Conservation (phyloP, 805 yeast genomes). For the Kodamaea leandrae region DNA sequence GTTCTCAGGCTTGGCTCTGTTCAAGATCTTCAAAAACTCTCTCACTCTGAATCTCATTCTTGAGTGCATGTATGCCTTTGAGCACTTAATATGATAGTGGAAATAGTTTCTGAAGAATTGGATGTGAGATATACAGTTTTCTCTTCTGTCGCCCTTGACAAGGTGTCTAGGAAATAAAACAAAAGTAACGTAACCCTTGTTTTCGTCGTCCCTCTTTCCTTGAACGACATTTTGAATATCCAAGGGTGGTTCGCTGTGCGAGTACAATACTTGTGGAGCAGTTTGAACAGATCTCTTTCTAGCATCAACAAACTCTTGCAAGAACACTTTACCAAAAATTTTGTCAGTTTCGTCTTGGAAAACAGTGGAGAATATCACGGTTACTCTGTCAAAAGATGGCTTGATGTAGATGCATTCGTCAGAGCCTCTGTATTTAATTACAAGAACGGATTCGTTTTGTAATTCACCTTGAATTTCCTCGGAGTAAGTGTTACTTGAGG, state of each 20-base stretch:
- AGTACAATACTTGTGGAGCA: constrained; percentile 95
- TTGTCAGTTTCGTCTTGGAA: constrained; percentile 97
- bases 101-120: constrained; percentile 92
- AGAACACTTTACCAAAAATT: constrained; percentile 80
- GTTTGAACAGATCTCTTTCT: constrained; percentile 94
- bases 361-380: constrained; percentile 90
- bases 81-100: constrained; percentile 98
- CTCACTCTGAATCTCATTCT: constrained; percentile 96
- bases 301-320: constrained; percentile 94
- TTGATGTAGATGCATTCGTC: constrained; percentile 87
- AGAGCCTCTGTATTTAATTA: constrained; percentile 77
- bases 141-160: constrained; percentile 60
- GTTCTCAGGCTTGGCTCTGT: constrained; percentile 94
- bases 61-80: constrained; percentile 96
- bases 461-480: constrained; percentile 44
- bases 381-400: constrained; percentile 93
- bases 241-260: constrained; percentile 88
- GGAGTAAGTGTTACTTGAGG: constrained; percentile 41
- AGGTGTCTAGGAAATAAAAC: constrained; percentile 83
- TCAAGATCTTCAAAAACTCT: constrained; percentile 90
- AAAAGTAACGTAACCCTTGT: constrained; percentile 56
- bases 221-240: constrained; percentile 50
- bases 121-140: constrained; percentile 87
- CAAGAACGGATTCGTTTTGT: constrained; percentile 56
- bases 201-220: constrained; percentile 44